Evolutionary conservation across 164 flowering plant genomes (phyloP), one percentile per base, ranked within the genome.

Genomic region (Kalanchoe fedtschenkoi): DNA sequence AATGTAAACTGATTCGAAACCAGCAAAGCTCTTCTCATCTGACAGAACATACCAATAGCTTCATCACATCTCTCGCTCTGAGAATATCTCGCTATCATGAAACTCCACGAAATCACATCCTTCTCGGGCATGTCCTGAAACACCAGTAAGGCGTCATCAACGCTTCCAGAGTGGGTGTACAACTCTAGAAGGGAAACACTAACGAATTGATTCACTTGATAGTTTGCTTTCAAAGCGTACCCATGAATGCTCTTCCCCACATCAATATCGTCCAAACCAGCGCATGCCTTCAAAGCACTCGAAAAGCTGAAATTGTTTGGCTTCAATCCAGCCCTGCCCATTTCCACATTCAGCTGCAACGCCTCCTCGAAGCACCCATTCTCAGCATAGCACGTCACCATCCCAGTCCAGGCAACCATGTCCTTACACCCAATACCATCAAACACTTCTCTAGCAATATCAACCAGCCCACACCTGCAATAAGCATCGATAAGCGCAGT

Each of bases 401-500:
- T 89, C 60, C 91, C 96, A 17, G 86, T 87, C 98, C 98, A 89
- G 53, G 84, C 81, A 76, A 92, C 91, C 85, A 86, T 78, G 61
- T 92, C 98, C 78, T 80, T 84, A 16, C 22, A 65, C 4, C 41
- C 10, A 74, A 92, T 79, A 58, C 74, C 84, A 61, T 82, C 76
- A 72, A 92, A 92, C 11, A 83, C 87, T 63, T 71, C 56, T 60
- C 74, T 72, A 2, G 96, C 91, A 44, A 21, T 38, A 62, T 69
- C 66, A 54, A 80, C 84, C 56, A 46, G 16, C 17, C 87, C 91
- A 43, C 79, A 74, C 47, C 75, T 68, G 32, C 93, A 82, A 65
- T 84, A 92, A 2, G 85, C 77, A 72, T 89, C 95, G 66, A 89
- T 72, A n/a, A 92, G 71, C 9, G 88, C 82, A 37, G 91, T 80